Base-by-base conservation (phyloP, 2,329 filamentous ascomycete genomes). In the Bipolaris oryzae region DNA sequence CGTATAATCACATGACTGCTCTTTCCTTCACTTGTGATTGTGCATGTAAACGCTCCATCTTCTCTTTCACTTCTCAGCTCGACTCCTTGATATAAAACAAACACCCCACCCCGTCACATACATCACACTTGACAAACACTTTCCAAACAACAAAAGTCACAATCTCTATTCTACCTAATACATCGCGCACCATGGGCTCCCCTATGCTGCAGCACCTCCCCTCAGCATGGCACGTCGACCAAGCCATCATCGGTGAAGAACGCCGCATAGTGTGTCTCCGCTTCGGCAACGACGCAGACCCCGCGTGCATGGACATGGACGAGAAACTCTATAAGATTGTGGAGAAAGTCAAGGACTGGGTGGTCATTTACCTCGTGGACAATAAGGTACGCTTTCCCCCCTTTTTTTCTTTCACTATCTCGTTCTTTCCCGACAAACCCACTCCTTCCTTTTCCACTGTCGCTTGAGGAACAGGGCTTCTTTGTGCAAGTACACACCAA, bases 161-260 rank as follows among this genome's bases (percentile, higher is more conserved):
- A 31, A 13, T 13, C 28, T 11, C 28, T 10, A 13, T 31, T 13
- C 10, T 11, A 13, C n/a, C n/a, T 37, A 16, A 9, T 0, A 9
- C 16, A 2, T 7, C 4, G 9, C 3, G 2, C 42, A 64, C 15
- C 20, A 87, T 87, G 85, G 91, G 91, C 69, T 96, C 92, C 68
- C 89, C 96, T 61, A 89, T 96, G 49, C 86, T 97, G 44, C 92
- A 93, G 42, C 92, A 97, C 77, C 85, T 98, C 42, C 85, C 86
- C 65, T 91, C 90, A 25, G 94, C 90, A 77, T 98, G 94, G 94
- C 94, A 98, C 77, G 94, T 98, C 72, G 94, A 97, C 82, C 92
- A 97, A 80, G 92, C 92, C 68, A 96, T 96, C 72, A 50, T 66
- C 48, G 52, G 46, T 43, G 93, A 97, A 79, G 91, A 95, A 71